Base-by-base conservation (phyloP, 257 asterid species). In the Petunia secreta region DNA sequence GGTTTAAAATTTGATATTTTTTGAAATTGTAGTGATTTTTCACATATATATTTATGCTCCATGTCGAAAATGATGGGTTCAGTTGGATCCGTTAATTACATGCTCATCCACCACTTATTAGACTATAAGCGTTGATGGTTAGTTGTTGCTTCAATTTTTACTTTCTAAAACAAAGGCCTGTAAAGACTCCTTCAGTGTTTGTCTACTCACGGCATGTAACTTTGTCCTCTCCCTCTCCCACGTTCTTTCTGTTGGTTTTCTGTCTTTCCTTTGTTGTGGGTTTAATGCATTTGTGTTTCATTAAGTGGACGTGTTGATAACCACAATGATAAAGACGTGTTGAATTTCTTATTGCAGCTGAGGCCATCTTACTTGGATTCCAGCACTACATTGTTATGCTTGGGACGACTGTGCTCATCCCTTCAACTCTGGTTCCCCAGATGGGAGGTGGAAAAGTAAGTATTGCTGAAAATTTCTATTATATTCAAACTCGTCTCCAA, bases 341-440 rank as follows among this genome's bases (percentile, higher is more conserved):
- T 62, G 40, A 63, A 39, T 65, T 82, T 82, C 55, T 81, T 16
- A 76, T 81, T 87, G 92, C 88, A 93, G 99, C 99, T 80, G 99
- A 95, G 92, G 99, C 99, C 62, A 87, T 95, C 78, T 83, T 95
- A 81, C 97, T 95, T 78, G 99, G 97, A 8, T 95, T 95, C 84
- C 99, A 95, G 65, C 98, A 95, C 94, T 95, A 89, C 84, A 89
- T 93, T 83, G 99, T 95, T 87, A 93, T 95, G 99, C 97, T 95
- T 67, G 99, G 99, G 41, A 89, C 98, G 63, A 95, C 97, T 44
- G 99, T 95, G 55, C 94, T 94, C 74, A 95, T 95, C 34, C 99
- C 98, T 48, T 66, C 98, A 71, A 34, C 84, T 75, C 85, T 93
- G 59, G 93, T 86, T 78, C 94, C 97, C 6, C 99, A 95, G 83